Evolutionary conservation across 495 filamentous ascomycete species (phyloP), one percentile per base, ranked within the genome.

Genomic region (Penicillium angulare): DNA sequence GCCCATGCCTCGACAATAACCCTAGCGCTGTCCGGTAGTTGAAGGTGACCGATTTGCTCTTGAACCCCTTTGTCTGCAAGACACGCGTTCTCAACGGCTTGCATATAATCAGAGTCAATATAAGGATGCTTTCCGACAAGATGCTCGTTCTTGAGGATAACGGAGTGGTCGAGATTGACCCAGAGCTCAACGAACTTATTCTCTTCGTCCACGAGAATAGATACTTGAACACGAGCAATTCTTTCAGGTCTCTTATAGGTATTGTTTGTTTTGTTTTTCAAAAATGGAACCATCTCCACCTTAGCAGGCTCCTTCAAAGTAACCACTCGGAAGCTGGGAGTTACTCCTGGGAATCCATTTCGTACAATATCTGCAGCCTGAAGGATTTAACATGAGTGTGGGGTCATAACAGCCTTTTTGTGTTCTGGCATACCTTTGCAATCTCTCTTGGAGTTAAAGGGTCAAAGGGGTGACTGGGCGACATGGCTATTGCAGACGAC

Each of bases 1-100:
- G 70, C 60, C 70, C 68, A 72, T 3, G 70, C 57, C 36, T 73
- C 70, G 15, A 70, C 49, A 43, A 62, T 53, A 6, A 71, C 65
- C 5, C 44, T 54, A 2, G 67, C 61, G 2, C 54, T 61, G 9
- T 50, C 44, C n/a, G 68, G 68, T 5, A 73, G 52, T 17, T 65
- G 32, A 1, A 73, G 39, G 12, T 54, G 47, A 21, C 50, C 8
- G 17, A 70, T 56, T 34, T 59, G 58, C 1, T 34, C 50, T 34
- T 67, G 51, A 1, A 68, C 55, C 16, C 52, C 31, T 20, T 44
- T 29, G 12, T 61, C 56, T 8, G 50, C 55, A 24, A 55, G 34
- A n/a, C 63, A 66, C 3, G 63, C 60, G 17, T 57, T 60, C 35
- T 68, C 65, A 18, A 59, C 60, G 3, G 57, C 58, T 41, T 68